phyloP scores from a whole-genome alignment of 225 moss, liverwort and hornwort genomes.

The Sphagnum tenellum region DNA sequence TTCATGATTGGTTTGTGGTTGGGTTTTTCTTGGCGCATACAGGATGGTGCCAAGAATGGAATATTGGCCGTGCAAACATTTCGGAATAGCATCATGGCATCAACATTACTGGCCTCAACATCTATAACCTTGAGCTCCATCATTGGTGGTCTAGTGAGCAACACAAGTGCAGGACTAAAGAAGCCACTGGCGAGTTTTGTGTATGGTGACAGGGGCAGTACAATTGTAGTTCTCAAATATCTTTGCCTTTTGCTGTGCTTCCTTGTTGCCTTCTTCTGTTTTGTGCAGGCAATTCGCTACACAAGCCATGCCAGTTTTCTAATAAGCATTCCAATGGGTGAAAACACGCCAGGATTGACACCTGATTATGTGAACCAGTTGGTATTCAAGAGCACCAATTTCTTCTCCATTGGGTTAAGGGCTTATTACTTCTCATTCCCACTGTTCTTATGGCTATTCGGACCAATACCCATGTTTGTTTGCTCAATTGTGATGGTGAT shows the following conservation, averaged over 20 bases:
- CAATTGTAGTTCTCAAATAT: conserved; percentile 45
- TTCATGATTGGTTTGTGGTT: too few relatives aligned
- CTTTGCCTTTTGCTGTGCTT: conserved; percentile 63
- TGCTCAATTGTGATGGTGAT: conserved; percentile 38
- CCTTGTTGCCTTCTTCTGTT: conserved; percentile 54
- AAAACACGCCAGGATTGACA: conserved; percentile 60
- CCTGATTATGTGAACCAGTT: conserved; percentile 63
- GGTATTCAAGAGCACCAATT: conserved; percentile 49
- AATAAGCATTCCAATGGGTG: conserved; percentile 55
- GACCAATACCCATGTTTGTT: conserved; percentile 64
- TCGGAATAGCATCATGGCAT: conserved; percentile 92
- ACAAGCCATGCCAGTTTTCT: conserved; percentile 78
- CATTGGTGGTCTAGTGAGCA: conserved; percentile 59
- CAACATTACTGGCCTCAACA: conserved; percentile 73
- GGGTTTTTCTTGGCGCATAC: background rate
- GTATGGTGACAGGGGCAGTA: conserved; percentile 34
- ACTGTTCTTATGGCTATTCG: conserved; percentile 75
- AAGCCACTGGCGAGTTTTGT: conserved; percentile 25
- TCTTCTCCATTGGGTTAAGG: conserved; percentile 69
- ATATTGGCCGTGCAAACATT: conserved; percentile 79
- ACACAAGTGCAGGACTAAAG: conserved; percentile 8
- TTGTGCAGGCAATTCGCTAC: conserved; percentile 75
- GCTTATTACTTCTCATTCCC: conserved; percentile 78
- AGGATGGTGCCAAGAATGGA: conserved; percentile 65
- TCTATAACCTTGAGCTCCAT: conserved; percentile 76